A percentile compares a stretch with the other conserved stretches of the same genome.
Evolutionary conservation across 257 asterid species (phyloP).

Genomic region (Solanum gracilifrons): DNA sequence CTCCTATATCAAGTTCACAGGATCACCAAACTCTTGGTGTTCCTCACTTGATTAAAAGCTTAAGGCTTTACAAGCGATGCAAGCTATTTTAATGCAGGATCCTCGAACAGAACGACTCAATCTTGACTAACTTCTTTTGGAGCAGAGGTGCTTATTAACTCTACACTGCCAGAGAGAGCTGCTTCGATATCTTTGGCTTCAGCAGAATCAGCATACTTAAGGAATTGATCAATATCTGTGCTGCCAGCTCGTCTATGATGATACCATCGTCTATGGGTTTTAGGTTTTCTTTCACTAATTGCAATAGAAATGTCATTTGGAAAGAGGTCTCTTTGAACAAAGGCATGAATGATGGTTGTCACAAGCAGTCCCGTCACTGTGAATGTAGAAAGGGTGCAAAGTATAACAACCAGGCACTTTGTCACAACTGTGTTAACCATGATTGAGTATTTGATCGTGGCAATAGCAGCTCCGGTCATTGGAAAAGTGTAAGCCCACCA

Average conservation of each 20-base stretch:
- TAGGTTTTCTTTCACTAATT: constrained; percentile 37
- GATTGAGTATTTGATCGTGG: constrained; percentile 50
- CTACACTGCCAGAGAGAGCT: constrained; percentile 7
- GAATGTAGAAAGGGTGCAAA: constrained; percentile 45
- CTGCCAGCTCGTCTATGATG: constrained; percentile 35
- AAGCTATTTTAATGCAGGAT: background rate
- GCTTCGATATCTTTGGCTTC: constrained; percentile 44
- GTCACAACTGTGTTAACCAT: constrained; percentile 31
- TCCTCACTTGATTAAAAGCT: constrained; percentile 20
- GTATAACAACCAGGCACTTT: constrained; percentile 23
- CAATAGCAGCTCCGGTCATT: constrained; percentile 74
- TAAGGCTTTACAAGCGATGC: background rate
- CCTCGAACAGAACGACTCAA: background rate
- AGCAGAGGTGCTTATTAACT: background rate
- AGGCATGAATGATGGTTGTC: constrained; percentile 55
- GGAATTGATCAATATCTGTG: constrained; percentile 43
- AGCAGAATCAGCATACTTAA: constrained; percentile 38
- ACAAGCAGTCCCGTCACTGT: constrained; percentile 46
- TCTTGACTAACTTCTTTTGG: background rate
- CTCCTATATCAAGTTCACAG: constrained; percentile 31
- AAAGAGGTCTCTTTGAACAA: constrained; percentile 56
- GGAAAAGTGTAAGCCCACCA: constrained; percentile 99
- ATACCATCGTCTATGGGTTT: constrained; percentile 28
- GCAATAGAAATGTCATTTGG: constrained; percentile 85
- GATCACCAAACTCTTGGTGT: constrained; percentile 2